phyloP scores from a whole-genome alignment of 805 yeast genomes.

The Isabelozyma pseudorhagii region DNA sequence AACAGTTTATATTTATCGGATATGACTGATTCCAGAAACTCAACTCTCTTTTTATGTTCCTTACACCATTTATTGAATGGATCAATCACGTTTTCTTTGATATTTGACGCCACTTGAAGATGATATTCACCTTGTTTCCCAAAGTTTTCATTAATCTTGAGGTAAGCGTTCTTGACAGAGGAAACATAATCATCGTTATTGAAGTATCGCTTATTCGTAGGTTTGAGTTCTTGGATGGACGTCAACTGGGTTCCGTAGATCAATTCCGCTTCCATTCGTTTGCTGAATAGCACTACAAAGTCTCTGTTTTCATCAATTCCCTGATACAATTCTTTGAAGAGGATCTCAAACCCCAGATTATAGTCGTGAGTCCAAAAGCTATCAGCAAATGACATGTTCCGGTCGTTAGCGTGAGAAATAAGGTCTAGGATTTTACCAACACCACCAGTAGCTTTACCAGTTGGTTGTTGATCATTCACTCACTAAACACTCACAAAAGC shows the following conservation, averaged over 20 bases:
- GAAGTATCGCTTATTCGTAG: conserved; percentile 38
- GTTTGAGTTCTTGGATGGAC: conserved; percentile 34
- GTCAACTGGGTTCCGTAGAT: conserved; percentile 58
- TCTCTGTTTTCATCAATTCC: conserved; percentile 73
- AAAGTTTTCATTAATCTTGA: conserved; percentile 54
- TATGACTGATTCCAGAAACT: conserved; percentile 55
- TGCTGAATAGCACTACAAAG: conserved; percentile 59
- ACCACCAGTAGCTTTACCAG: too few species aligned
- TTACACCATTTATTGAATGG: conserved; percentile 76
- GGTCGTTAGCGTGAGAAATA: background rate
- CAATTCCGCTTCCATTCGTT: conserved; percentile 71
- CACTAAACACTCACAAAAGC: background rate
- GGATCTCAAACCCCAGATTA: conserved; percentile 46
- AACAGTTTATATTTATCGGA: conserved; percentile 50
- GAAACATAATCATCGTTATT: conserved; percentile 58
- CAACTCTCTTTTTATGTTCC: conserved; percentile 67
- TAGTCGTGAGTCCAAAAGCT: conserved; percentile 76
- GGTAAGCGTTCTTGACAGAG: conserved; percentile 60
- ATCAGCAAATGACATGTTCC: conserved; percentile 60
- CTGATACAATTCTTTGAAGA: conserved; percentile 52
- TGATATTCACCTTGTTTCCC: conserved; percentile 57
- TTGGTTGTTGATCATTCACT: background rate
- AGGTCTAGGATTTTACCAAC: too few species aligned
- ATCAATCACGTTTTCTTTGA: conserved; percentile 55
- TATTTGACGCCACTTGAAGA: conserved; percentile 57